Conservation (phyloP, 164 flowering plant genomes). For the Stephania japonica region DNA sequence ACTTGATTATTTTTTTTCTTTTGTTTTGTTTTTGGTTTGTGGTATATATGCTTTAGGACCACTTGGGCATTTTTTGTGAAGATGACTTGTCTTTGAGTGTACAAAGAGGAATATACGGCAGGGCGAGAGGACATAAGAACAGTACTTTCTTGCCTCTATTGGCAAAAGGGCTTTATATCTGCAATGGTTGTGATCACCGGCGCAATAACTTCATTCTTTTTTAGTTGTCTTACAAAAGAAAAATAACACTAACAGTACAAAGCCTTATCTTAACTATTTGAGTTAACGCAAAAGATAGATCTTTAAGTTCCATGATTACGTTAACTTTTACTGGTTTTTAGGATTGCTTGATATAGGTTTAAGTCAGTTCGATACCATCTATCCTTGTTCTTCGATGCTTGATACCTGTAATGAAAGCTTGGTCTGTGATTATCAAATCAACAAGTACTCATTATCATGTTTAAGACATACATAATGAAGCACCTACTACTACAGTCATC, state of each 20-base stretch:
- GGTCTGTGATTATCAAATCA: background rate
- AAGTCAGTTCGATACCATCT: too few relatives aligned
- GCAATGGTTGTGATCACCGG: too few relatives aligned
- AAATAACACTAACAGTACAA: too few relatives aligned
- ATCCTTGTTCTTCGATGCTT: too few relatives aligned
- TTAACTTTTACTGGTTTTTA: background rate
- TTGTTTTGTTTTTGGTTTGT: background rate
- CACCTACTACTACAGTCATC: too few relatives aligned
- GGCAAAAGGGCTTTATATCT: background rate
- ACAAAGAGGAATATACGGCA: background rate
- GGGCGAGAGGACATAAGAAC: background rate
- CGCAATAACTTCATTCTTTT: too few relatives aligned
- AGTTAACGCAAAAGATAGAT: background rate
- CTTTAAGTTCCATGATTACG: background rate
- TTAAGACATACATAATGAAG: too few relatives aligned
- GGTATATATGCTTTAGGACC: constrained; percentile 9
- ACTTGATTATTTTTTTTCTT: background rate
- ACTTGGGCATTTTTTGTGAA: background rate
- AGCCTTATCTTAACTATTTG: background rate
- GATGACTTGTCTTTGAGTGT: background rate
- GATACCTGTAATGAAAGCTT: background rate
- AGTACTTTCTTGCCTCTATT: background rate
- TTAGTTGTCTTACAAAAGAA: too few relatives aligned
- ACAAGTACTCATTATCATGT: background rate
- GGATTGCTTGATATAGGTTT: background rate